These are phyloP conservation scores for Flaveria sonorensis DNA, from an alignment of 129 eudicot genomes.

Conservation along the genomic window DNA sequence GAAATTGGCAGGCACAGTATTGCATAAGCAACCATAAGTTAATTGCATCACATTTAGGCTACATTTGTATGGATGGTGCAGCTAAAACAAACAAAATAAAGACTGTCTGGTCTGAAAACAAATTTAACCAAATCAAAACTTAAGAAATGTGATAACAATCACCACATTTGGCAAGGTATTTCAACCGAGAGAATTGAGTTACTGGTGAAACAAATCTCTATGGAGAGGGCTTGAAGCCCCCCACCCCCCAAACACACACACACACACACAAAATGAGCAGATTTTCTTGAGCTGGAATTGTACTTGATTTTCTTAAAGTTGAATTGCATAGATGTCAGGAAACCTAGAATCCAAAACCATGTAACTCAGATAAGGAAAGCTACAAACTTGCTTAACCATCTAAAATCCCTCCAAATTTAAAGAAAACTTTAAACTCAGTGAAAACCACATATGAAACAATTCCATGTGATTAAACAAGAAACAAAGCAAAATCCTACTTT, in stretches of 20 bases:
- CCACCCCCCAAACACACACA: no score
- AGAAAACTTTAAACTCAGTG: neutral
- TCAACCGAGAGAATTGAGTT: neutral
- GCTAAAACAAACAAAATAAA: neutral
- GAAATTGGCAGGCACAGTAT: neutral
- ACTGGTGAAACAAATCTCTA: neutral
- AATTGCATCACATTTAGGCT: neutral
- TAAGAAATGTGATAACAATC: neutral
- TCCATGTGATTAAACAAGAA: neutral
- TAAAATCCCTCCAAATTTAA: neutral
- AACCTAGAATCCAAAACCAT: neutral
- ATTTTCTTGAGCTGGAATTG: neutral
- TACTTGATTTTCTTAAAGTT: neutral
- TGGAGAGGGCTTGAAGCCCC: neutral
- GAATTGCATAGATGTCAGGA: neutral
- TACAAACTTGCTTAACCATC: neutral
- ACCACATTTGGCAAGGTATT: neutral
- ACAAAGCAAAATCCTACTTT: neutral
- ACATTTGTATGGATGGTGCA: neutral
- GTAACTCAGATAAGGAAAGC: neutral
- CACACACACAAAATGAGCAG: neutral
- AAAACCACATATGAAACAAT: slow-evolving; percentile 1
- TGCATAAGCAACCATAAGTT: neutral
- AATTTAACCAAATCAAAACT: neutral
- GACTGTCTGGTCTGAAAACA: neutral